Conservation (phyloP, 371 early-diverging fungal species). For the Haplosporangium sp. region DNA sequence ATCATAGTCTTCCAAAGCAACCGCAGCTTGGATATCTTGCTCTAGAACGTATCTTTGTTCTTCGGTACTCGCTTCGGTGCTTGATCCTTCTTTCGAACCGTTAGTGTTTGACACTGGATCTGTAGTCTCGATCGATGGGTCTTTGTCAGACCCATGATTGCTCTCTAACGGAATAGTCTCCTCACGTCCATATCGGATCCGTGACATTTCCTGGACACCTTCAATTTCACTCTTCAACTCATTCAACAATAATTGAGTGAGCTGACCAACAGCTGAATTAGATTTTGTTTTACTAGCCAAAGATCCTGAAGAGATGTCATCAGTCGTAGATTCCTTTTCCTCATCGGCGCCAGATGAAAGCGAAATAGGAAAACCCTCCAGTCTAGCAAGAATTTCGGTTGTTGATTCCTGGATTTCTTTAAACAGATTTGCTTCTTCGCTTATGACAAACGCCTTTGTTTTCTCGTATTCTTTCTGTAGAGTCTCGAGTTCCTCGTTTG, state of each 20-base stretch:
- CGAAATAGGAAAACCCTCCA: not conserved
- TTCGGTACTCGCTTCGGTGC: conserved; percentile 3
- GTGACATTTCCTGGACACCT: conserved; percentile 13
- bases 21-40: conserved; percentile 46
- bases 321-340: not conserved
- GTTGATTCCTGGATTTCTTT: conserved; percentile 26
- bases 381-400: conserved; percentile 14
- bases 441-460: conserved; percentile 3
- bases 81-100: not conserved
- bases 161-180: not conserved
- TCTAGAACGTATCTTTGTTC: conserved; percentile 19
- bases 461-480: conserved; percentile 26
- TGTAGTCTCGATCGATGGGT: not conserved
- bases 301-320: not conserved
- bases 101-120: not conserved
- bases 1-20: conserved; percentile 47
- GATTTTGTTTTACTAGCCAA: not conserved
- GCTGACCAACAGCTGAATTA: conserved; percentile 1
- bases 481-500: conserved; percentile 18
- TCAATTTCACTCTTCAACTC: conserved; percentile 36
- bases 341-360: not conserved
- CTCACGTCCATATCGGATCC: conserved; percentile 39
- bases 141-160: not conserved
- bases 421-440: conserved; percentile 21
- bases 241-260: conserved; percentile 13